Base-by-base conservation (phyloP, 768 basidiomycete species). In the Boletus edulis region DNA sequence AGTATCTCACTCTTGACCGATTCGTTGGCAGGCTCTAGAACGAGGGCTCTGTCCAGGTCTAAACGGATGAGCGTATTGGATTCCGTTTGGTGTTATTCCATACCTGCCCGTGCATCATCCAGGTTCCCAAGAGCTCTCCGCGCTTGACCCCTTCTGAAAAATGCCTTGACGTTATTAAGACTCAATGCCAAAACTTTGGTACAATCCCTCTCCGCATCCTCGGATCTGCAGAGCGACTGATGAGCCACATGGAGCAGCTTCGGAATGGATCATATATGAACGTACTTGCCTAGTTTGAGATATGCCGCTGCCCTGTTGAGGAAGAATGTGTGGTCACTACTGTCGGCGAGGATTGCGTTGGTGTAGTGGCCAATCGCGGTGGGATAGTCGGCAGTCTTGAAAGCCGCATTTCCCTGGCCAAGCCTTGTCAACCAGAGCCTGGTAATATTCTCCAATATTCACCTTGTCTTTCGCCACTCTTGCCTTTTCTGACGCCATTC, bases 251-350 rank as follows among this genome's bases (percentile, higher is more conserved):
- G 52, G 35, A 41, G 43, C 31, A 17, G 32, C n/a, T 24, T 31
- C 46, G 39, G 43, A 18, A 24, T 27, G 24, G 6, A 20, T 44
- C 22, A 24, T 32, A 1, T 11, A 31, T 6, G 47, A 72, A 86
- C 92, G 76, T 78, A 94, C 94, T 96, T 97, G 82, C 85, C 86
- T 75, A 96, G 81, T 79, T 94, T 95, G 57, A 98, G 80, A 75
- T 95, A 95, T 27, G 93, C 91, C 35, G 91, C 89, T 4, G 93
- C 91, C 42, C 95, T 84, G 67, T 98, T 98, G 34, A 95, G 77
- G 34, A 87, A 85, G 59, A 86, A 89, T 0, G 91, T 88, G n/a
- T 81, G 76, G 63, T 96, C 91, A 0, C 67, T 75, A 12, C 74
- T 68, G 70, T 95, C 87, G 2, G 85, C 81, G 18, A 91, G 69